These are phyloP conservation scores for Hygrocybe coccinea DNA, from an alignment of 768 basidiomycete genomes.

Conservation along the genomic window DNA sequence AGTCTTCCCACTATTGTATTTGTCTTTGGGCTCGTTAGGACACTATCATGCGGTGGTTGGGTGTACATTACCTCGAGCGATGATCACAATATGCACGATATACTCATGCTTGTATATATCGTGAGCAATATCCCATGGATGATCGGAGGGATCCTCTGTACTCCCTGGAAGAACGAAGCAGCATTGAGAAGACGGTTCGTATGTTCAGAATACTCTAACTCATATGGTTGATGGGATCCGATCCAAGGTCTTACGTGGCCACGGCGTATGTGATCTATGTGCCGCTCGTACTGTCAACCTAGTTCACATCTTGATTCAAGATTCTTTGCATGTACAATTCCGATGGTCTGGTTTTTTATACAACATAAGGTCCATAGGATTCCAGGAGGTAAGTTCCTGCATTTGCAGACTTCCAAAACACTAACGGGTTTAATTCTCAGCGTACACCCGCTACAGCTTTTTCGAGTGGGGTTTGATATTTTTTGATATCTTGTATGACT, in stretches of 20 bases:
- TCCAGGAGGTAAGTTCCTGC: constrained; percentile 60
- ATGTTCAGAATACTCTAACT: constrained; percentile 6
- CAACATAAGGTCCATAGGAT: constrained; percentile 77
- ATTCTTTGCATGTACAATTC: constrained; percentile 66
- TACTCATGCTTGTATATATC: constrained; percentile 86
- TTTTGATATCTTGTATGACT: constrained; percentile 69
- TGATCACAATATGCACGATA: constrained; percentile 78
- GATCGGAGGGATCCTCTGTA: constrained; percentile 60
- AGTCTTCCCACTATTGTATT: constrained; percentile 50
- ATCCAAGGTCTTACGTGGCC: constrained; percentile 50
- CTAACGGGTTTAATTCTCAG: constrained; percentile 32
- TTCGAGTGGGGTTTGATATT: constrained; percentile 84
- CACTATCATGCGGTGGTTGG: constrained; percentile 85
- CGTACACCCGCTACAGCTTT: constrained; percentile 81
- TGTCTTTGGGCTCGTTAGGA: constrained; percentile 61
- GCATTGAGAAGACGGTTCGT: constrained; percentile 51
- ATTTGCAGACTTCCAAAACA: neutral
- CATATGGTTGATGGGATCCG: neutral
- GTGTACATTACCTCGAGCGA: constrained; percentile 85
- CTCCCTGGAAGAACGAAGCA: constrained; percentile 36
- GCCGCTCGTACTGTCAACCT: neutral
- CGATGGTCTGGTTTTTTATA: constrained; percentile 79
- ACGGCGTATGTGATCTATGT: constrained; percentile 36
- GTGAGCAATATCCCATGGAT: constrained; percentile 87
- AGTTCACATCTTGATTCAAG: constrained; percentile 31